Conservation (phyloP, 208 protist species). For the Tritrichomonas musculus region DNA sequence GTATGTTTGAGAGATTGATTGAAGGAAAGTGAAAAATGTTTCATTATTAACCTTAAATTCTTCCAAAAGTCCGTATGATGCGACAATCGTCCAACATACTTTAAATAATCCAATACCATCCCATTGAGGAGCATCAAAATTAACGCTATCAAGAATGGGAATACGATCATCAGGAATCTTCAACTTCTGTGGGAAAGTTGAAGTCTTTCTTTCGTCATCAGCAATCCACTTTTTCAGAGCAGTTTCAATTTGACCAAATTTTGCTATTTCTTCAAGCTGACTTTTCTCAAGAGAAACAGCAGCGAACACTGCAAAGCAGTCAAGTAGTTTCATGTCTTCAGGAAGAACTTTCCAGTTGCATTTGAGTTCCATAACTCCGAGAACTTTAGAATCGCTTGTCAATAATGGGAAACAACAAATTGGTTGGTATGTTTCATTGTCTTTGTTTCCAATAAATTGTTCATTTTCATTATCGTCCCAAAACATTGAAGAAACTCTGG, state of each 20-base stretch:
- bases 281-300: neutral
- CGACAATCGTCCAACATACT: neutral
- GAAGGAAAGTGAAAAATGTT: conserved; percentile 29
- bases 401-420: neutral
- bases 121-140: neutral
- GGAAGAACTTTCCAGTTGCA: neutral
- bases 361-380: neutral
- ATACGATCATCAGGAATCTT: neutral
- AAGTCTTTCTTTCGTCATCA: neutral
- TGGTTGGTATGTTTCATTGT: neutral
- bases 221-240: neutral
- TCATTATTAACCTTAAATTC: conserved; percentile 34
- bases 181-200: neutral
- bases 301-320: conserved; percentile 22
- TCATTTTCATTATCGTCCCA: neutral
- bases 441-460: neutral
- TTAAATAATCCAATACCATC: neutral
- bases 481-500: neutral
- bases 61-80: conserved; percentile 27
- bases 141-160: neutral
- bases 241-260: neutral
- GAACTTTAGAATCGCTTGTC: neutral
- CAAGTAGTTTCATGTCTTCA: conserved; percentile 3
- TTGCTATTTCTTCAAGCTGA: conserved; percentile 16
- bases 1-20: conserved; percentile 17